Conservation (phyloP, 2,329 filamentous ascomycete species). For the Trichoderma afroharzianum region DNA sequence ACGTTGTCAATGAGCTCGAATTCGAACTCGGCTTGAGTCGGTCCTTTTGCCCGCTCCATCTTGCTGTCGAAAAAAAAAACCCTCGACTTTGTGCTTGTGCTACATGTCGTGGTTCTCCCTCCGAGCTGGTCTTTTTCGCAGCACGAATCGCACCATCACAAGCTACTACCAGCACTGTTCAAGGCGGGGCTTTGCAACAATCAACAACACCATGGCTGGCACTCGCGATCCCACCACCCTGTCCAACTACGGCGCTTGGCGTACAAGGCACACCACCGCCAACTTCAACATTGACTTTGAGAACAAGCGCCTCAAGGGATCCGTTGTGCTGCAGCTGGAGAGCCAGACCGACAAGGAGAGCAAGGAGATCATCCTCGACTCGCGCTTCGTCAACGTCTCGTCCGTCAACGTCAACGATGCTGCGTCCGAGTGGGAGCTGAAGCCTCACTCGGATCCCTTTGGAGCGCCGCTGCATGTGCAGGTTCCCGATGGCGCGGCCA, state of each 20-base stretch:
- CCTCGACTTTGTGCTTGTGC: neutral
- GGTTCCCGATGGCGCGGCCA: slow-evolving; percentile 52
- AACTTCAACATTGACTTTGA: slow-evolving; percentile 83
- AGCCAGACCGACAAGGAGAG: slow-evolving; percentile 70
- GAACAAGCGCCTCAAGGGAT: slow-evolving; percentile 70
- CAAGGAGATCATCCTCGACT: slow-evolving; percentile 80
- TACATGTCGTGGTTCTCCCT: slow-evolving; percentile 24
- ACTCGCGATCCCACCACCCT: slow-evolving; percentile 81
- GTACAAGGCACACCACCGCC: slow-evolving; percentile 77
- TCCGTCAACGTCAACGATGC: slow-evolving; percentile 66
- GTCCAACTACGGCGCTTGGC: slow-evolving; percentile 87
- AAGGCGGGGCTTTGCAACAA: slow-evolving; percentile 28
- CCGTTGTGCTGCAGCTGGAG: slow-evolving; percentile 71
- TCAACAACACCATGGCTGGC: slow-evolving; percentile 27
- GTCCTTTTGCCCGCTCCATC: slow-evolving; percentile 9
- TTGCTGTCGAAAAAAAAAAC: neutral
- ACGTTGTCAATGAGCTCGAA: neutral
- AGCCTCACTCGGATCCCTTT: slow-evolving; percentile 68
- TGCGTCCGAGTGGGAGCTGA: slow-evolving; percentile 63
- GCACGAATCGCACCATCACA: slow-evolving; percentile 4
- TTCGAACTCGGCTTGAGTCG: slow-evolving; percentile 13
- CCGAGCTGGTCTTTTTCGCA: slow-evolving; percentile 18
- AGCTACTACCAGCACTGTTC: neutral
- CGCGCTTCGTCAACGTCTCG: slow-evolving; percentile 74
- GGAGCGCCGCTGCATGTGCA: slow-evolving; percentile 66